phyloP scores from a whole-genome alignment of 768 basidiomycete species.

The Lentinula detonsa region DNA sequence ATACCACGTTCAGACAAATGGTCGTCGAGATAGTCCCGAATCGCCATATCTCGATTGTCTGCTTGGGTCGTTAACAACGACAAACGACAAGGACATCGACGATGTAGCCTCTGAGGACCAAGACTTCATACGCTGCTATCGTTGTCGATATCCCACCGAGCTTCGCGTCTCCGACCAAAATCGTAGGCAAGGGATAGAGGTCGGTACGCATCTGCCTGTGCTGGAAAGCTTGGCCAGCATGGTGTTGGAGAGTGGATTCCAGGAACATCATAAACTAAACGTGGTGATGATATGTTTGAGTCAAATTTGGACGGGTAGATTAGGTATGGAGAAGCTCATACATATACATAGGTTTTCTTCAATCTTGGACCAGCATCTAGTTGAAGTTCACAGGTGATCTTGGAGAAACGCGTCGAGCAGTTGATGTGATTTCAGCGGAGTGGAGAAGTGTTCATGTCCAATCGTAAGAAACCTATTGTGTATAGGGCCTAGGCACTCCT shows the following conservation, averaged over 20 bases:
- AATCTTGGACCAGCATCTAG: no score
- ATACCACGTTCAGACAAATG: conserved; percentile 77
- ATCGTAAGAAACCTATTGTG: no score
- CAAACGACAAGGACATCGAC: conserved; percentile 80
- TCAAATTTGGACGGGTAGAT: no score
- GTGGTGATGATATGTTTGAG: no score
- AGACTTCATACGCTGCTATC: conserved; percentile 88
- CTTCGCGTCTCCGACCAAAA: conserved; percentile 72
- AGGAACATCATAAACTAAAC: no score
- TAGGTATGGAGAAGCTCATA: no score
- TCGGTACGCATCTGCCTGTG: conserved; percentile 84
- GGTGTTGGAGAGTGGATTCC: conserved; percentile 89
- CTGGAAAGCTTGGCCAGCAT: conserved; percentile 53
- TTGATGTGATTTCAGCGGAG: no score
- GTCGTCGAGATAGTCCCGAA: conserved; percentile 64
- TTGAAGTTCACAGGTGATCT: no score
- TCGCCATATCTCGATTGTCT: conserved; percentile 57
- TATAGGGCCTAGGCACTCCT: no score
- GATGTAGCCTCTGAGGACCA: conserved; percentile 83
- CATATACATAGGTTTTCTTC: no score
- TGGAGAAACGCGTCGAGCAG: no score
- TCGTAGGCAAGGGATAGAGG: conserved; percentile 78
- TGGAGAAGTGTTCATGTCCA: no score
- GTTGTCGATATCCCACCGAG: conserved; percentile 93
- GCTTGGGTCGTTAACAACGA: conserved; percentile 76